These are phyloP conservation scores for Funneliformis geosporum DNA, from an alignment of 192 early-diverging fungal species.

Conservation along the genomic window DNA sequence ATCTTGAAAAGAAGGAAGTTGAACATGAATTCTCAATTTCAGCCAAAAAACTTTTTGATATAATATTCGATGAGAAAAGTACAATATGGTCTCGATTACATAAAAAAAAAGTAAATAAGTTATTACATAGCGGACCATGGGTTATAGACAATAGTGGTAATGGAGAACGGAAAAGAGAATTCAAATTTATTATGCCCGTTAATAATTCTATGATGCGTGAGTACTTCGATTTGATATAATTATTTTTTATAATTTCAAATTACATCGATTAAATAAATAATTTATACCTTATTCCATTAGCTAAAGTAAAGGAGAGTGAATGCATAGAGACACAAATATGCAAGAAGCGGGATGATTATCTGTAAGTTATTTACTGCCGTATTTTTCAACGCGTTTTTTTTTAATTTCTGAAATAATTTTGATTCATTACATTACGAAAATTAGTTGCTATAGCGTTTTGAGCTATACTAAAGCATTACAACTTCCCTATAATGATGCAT, in stretches of 20 bases:
- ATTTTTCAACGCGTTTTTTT: conserved; percentile 27
- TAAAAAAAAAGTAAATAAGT: conserved; percentile 44
- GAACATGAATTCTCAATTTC: conserved; percentile 54
- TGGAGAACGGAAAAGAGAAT: conserved; percentile 40
- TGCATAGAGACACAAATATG: conserved; percentile 59
- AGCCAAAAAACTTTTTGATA: conserved; percentile 62
- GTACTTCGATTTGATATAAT: background rate
- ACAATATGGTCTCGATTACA: conserved; percentile 54
- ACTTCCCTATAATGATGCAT: conserved; percentile 72
- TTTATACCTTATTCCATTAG: conserved; percentile 33
- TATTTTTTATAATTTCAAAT: background rate
- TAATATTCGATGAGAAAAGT: conserved; percentile 57
- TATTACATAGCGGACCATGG: conserved; percentile 1
- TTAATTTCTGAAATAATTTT: conserved; percentile 19
- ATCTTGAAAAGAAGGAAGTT: conserved; percentile 63
- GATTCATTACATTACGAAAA: background rate
- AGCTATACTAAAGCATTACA: conserved; percentile 51
- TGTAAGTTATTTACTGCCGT: conserved; percentile 45
- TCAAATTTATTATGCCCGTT: conserved; percentile 68
- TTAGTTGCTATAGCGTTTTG: conserved; percentile 49
- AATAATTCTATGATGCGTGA: conserved; percentile 72
- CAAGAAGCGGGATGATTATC: conserved; percentile 56
- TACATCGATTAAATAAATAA: background rate
- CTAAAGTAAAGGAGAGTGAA: conserved; percentile 71
- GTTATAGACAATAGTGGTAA: conserved; percentile 32